A percentile compares a stretch with the other conserved stretches of the same genome.
phyloP scores from a whole-genome alignment of 371 early-diverging fungal species.

The Smittium mucronatum region DNA sequence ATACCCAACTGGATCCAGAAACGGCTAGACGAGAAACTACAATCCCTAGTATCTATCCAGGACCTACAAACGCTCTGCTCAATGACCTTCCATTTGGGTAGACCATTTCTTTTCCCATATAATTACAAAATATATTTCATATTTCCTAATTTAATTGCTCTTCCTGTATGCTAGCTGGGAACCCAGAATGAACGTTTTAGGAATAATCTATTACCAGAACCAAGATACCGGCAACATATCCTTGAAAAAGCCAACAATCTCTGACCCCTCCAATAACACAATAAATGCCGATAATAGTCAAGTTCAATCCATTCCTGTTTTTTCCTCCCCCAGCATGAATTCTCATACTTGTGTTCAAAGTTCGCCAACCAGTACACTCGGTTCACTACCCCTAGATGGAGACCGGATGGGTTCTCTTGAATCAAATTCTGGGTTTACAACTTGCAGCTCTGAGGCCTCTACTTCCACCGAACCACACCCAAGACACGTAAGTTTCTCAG shows the following conservation, averaged over 20 bases:
- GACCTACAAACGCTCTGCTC: neutral
- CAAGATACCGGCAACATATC: slow-evolving; percentile 93
- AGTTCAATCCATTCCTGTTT: slow-evolving; percentile 18
- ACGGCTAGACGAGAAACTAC: too few relatives aligned
- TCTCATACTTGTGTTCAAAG: slow-evolving; percentile 48
- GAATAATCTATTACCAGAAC: slow-evolving; percentile 90
- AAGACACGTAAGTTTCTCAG: slow-evolving; percentile 22
- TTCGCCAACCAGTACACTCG: slow-evolving; percentile 30
- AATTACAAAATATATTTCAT: too few relatives aligned
- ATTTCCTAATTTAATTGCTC: neutral
- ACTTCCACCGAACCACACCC: slow-evolving; percentile 90
- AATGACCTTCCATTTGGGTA: neutral
- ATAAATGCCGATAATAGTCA: slow-evolving; percentile 6
- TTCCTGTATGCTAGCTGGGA: slow-evolving; percentile 53
- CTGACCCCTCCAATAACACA: neutral
- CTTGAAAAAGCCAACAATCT: slow-evolving; percentile 50
- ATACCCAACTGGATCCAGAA: too few relatives aligned
- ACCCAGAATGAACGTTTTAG: slow-evolving; percentile 75
- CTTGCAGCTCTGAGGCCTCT: slow-evolving; percentile 84
- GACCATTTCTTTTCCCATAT: neutral
- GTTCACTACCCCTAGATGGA: slow-evolving; percentile 91
- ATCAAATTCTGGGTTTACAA: slow-evolving; percentile 84
- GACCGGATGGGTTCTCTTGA: slow-evolving; percentile 91
- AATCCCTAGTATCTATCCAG: too few relatives aligned
- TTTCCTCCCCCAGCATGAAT: slow-evolving; percentile 24